Base-by-base conservation (phyloP, 768 basidiomycete genomes). In the Leccinum subtestaceum region DNA sequence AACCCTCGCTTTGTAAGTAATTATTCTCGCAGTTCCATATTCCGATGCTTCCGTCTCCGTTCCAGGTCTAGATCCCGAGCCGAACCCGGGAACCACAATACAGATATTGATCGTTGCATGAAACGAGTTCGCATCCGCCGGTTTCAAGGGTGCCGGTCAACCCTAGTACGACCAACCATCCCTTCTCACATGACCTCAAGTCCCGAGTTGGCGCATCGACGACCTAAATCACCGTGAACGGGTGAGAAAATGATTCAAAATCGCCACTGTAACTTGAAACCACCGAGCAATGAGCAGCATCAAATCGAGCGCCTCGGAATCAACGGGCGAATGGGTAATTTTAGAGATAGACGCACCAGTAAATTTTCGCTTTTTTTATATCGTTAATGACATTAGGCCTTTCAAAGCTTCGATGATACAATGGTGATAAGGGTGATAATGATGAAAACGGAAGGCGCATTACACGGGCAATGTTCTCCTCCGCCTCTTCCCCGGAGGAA, bases 161-260 rank as follows among this genome's bases (percentile, higher is more conserved):
- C 29, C 29, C 29, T 29, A 31, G 29, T 9, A 31, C 49, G 55
- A 57, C 12, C 21, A 5, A 3, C 48, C 27, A 3, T 17, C 38
- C 47, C 15, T 25, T 25, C 23, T 19, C 25, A 50, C 10, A 34
- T 34, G 32, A 34, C n/a, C 51, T 4, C 34, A 21, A 11, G 29
- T 5, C 21, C 27, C 50, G 2, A 61, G 8, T 2, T 5, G 57
- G 61, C 50, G 69, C 57, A 52, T 57, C 53, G 13, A 72, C 68
- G 2, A 60, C 65, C 10, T 72, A 19, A 10, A 19, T 43, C 43
- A n/a, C 43, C 11, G 2, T 34, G n/a, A n/a, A n/a, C 66, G 27
- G 64, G 67, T 0, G 70, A 63, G 34, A 86, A 84, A 60, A 84
- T 85, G 55, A 86, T 71, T 13, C n/a, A 9, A 43, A 43, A 19